phyloP scores from a whole-genome alignment of 2,329 filamentous ascomycete genomes.

The Hortaea werneckii region DNA sequence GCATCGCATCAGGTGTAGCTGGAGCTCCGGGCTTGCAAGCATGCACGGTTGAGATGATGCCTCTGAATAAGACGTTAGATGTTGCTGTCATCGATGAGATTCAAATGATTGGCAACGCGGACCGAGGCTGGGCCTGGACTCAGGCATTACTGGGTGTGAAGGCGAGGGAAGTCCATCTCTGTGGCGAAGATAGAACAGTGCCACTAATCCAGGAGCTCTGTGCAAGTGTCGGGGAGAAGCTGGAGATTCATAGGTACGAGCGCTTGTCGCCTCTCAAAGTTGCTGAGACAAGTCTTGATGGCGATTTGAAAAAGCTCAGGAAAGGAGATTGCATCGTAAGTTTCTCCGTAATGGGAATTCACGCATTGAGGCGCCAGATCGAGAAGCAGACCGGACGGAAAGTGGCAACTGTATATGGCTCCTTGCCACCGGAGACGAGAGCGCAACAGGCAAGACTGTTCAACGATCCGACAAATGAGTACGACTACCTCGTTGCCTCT shows the following conservation, averaged over 20 bases:
- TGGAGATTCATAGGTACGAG: conserved; percentile 72
- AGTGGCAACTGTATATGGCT: conserved; percentile 88
- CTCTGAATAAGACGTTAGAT: conserved; percentile 53
- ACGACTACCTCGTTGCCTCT: conserved; percentile 86
- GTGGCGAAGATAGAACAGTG: conserved; percentile 77
- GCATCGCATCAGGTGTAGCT: conserved; percentile 29
- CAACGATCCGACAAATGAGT: conserved; percentile 91
- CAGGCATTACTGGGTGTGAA: conserved; percentile 77
- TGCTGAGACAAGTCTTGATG: conserved; percentile 51
- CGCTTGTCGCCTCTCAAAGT: conserved; percentile 69
- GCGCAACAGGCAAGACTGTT: conserved; percentile 86
- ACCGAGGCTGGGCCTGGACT: conserved; percentile 91
- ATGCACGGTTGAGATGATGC: conserved; percentile 90
- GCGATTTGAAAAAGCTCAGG: conserved; percentile 55
- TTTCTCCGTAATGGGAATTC: conserved; percentile 75
- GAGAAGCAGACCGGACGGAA: conserved; percentile 66
- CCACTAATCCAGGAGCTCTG: conserved; percentile 69
- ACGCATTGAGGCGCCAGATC: conserved; percentile 67
- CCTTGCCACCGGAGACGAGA: conserved; percentile 81
- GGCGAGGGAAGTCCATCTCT: conserved; percentile 84
- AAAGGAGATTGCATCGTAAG: conserved; percentile 88
- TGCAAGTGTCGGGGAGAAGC: conserved; percentile 68
- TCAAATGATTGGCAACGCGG: conserved; percentile 78
- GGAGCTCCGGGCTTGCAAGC: conserved; percentile 51
- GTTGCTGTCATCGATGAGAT: conserved; percentile 98